These are phyloP conservation scores for Fusarium bactridioides DNA, from an alignment of 2,329 filamentous ascomycete species.

Conservation along the genomic window DNA sequence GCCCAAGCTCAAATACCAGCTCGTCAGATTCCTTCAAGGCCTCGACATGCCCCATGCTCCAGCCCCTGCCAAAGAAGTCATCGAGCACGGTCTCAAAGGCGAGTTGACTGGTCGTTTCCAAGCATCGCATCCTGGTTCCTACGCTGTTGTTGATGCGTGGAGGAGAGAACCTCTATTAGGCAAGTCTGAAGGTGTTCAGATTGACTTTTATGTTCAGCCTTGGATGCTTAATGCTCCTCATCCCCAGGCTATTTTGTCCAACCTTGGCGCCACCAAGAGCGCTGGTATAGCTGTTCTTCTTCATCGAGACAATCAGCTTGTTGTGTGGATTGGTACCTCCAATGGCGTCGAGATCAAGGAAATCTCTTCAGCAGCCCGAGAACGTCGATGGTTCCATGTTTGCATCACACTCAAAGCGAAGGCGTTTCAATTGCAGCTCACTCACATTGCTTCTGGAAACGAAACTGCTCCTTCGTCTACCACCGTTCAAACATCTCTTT, in stretches of 20 bases:
- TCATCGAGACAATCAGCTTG: neutral
- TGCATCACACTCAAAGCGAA: neutral
- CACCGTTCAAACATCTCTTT: neutral
- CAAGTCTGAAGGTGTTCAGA: neutral
- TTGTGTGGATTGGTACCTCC: neutral
- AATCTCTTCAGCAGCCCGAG: neutral
- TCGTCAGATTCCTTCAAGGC: neutral
- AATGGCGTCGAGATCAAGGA: neutral
- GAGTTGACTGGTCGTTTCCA: accelerated
- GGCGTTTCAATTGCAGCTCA: neutral
- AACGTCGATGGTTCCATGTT: neutral
- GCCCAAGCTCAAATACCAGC: neutral
- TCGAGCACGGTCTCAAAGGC: neutral
- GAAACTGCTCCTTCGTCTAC: neutral
- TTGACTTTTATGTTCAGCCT: neutral
- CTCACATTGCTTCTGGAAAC: neutral
- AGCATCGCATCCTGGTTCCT: neutral
- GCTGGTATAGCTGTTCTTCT: neutral
- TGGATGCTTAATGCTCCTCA: neutral
- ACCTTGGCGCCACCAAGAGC: neutral
- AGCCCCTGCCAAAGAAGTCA: neutral
- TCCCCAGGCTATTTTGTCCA: neutral
- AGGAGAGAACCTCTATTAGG: neutral
- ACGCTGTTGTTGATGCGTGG: neutral
- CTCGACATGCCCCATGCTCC: neutral